phyloP scores from a whole-genome alignment of 2,329 filamentous ascomycete species.

The Fusarium udum region DNA sequence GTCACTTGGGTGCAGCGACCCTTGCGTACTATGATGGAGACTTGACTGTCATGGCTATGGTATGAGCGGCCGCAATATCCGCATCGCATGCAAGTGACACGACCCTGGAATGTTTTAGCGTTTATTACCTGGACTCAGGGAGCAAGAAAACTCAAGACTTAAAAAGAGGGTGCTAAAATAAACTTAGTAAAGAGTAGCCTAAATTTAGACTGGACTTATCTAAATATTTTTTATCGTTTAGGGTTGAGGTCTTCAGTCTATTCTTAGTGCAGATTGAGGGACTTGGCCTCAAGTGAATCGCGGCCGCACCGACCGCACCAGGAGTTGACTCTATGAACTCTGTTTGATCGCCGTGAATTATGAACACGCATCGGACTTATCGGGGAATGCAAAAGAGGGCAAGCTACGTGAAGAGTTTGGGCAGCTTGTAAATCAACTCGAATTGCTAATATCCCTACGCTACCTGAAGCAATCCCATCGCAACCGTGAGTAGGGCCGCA shows the following conservation, averaged over 20 bases:
- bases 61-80: neutral
- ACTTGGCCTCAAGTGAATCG: neutral
- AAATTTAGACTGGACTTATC: too few species aligned
- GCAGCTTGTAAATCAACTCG: neutral
- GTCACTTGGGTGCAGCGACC: rapidly evolving
- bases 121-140: too few species aligned
- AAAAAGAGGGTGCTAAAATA: too few species aligned
- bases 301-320: neutral
- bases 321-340: neutral
- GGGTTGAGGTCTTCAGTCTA: too few species aligned
- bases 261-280: neutral
- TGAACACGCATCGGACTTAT: neutral
- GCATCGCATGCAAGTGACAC: too few species aligned
- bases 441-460: neutral
- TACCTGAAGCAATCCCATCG: neutral
- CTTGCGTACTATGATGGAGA: neutral
- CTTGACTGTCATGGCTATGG: neutral
- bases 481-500: rapidly evolving
- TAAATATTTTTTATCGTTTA: too few species aligned
- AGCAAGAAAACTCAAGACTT: too few species aligned
- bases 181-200: too few species aligned
- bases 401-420: too few species aligned
- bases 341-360: rapidly evolving
- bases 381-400: neutral
- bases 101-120: too few species aligned